Evolutionary conservation across 2,329 filamentous ascomycete genomes (phyloP), one percentile per base, ranked within the genome.

Genomic region (Tolypocladium album): DNA sequence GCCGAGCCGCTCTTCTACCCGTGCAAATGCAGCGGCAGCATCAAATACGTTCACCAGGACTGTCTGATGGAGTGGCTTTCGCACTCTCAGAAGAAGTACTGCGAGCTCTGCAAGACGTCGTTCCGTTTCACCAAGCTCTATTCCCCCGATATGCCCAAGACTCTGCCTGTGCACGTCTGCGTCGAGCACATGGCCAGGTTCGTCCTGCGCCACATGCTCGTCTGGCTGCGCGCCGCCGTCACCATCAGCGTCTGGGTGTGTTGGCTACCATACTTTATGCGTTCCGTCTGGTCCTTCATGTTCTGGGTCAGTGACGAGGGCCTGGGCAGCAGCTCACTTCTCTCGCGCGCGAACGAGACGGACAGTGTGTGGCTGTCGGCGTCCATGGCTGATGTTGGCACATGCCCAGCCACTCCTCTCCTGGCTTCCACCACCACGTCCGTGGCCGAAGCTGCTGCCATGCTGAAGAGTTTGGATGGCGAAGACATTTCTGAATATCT

Each of bases 81-180:
- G 57, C 95, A 99, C 74, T 97, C 94, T 1, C 92, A 99, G 73
- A 99, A 99, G 83, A 97, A 97, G 75, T 90, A 99, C 79, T 99
- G 95, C 80, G 94, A 99, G 78, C 86, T 99, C 42, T 99, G 94
- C 85, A 99, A 99, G 78, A 99, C 94, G 2, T 88, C 92, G 0
- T 99, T 97, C 71, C 89, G 92, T 62, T 99, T 99, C 78, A 99
- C 94, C 58, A 99, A 99, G 75, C 84, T 99, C 45, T 99, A 99
- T 77, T 87, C 92, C 63, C 91, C 92, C 4, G 84, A 92, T 70
- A 99, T 99, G 94, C 95, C 94, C 1, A 83, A 85, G 63, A 85
- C 84, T 15, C 82, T 99, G 17, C 94, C 95, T 0, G 82, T 87
- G 47, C 82, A 88, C 56, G 80, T 99, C 63, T 97, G 99, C 68